Evolutionary conservation across 345 rosid species (phyloP), one percentile per base, ranked within the genome.

Genomic region (Draba incana): DNA sequence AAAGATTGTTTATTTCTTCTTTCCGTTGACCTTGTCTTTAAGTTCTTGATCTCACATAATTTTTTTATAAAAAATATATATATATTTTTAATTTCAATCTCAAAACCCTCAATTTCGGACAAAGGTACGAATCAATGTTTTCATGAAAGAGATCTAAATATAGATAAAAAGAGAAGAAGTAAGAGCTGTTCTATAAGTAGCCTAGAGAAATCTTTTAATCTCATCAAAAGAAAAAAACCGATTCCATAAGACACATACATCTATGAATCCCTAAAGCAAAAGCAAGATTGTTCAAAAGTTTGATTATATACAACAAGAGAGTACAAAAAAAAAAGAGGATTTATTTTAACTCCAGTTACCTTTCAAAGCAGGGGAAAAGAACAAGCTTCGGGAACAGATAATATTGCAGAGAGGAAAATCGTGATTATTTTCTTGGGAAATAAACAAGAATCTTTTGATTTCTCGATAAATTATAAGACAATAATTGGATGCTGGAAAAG

Each of bases 401-500:
- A 47, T 25, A 64, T 20, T 35, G 70, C 50, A 69, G 54, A 41
- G 68, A 60, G 68, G 54, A 74, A 60, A 60, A 66, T 66, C 27
- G 6, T 60, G 77, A 66, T 33, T n/a, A 10, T 44, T 59, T 44
- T 60, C 57, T 60, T 39, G 68, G 63, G 72, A 60, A 44, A 25
- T 53, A 73, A 59, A 66, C 27, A 59, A 74, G 72, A 66, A 74
- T 74, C 77, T 66, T 44, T 13, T 62, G 56, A 53, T 55, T 66
- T 55, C 2, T 35, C 54, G 68, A 28, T 44, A 74, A 66, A 66
- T 60, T 66, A 74, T 66, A 60, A 25, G 77, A 60, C 77, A 74
- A 74, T 74, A 52, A 74, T 74, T 74, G 72, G 77, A 64, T 64
- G 76, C 64, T 63, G 76, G 15, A 33, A 72, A 57, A 72, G 57